Evolutionary conservation across 768 basidiomycete species (phyloP), one percentile per base, ranked within the genome.

Genomic region (Suillus subalutaceus): DNA sequence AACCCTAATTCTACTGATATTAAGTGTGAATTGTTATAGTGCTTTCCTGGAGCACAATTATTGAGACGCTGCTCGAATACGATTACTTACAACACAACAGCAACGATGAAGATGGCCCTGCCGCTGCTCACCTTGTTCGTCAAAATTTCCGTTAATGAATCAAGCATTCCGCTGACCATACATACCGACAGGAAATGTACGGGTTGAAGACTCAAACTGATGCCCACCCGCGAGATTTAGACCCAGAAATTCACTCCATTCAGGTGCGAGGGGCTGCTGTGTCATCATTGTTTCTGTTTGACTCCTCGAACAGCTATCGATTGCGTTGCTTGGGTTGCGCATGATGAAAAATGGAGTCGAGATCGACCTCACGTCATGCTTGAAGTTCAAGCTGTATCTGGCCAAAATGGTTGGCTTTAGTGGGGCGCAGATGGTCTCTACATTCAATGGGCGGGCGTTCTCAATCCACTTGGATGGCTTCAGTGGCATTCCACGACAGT

Each of bases 301-400:
- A 60, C 26, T 20, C 59, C 12, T 32, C 26, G 41, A 52, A 43
- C 66, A 92, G 90, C 80, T 82, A 59, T 85, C 87, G 1, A 71
- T 89, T 26, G 67, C 91, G 32, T 76, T 84, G 16, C 80, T 93
- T 18, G 83, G 86, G 66, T 76, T 93, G 59, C 84, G 86, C 62
- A 88, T 92, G 86, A 80, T 93, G 40, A 81, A 87, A 12, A 87
- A 88, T 65, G 90, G 90, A 8, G 80, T 90, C 55, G 62, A 76
- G 18, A 81, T 89, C 59, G 87, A 88, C 64, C 63, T 81, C 8
- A 77, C 80, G 57, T 81, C 82, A 20, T 76, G 90, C 9, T 78
- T 91, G 68, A 87, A 85, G 70, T 75, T 93, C 72, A 93, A 93
- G 72, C 69, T 72, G 20, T 76, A 79, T 63, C 68, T 83, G 9